Conservation (phyloP, 2,329 filamentous ascomycete genomes). For the Colletotrichum abscissum region DNA sequence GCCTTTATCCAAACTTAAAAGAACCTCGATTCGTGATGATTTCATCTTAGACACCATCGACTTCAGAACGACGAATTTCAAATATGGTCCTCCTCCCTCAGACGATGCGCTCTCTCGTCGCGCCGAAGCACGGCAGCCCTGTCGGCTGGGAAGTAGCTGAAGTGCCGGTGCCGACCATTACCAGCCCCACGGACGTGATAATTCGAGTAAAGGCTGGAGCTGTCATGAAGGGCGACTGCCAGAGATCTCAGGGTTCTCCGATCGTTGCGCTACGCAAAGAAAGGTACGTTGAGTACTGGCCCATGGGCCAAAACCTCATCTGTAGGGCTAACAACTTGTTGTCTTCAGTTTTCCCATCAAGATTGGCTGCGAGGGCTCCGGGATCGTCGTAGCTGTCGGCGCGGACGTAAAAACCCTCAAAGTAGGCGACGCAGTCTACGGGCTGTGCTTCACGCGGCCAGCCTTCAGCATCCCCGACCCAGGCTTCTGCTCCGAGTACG, state of each 20-base stretch:
- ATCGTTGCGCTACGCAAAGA: conserved; percentile 35
- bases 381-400: background rate
- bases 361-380: conserved; percentile 25
- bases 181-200: conserved; percentile 55
- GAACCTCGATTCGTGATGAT: too few species aligned
- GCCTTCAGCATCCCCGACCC: conserved; percentile 39
- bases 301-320: background rate
- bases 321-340: too few species aligned
- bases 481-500: conserved; percentile 55
- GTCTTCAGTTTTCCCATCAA: conserved; percentile 41
- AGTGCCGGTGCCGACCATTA: conserved; percentile 57
- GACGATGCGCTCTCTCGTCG: conserved; percentile 57
- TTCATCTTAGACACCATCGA: too few species aligned
- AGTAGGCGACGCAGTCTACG: conserved; percentile 45
- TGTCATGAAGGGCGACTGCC: conserved; percentile 50
- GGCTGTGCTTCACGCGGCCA: conserved; percentile 50
- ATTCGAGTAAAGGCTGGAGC: conserved; percentile 51
- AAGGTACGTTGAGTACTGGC: background rate
- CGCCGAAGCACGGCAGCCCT: conserved; percentile 51
- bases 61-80: background rate
- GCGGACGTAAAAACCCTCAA: conserved; percentile 9
- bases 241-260: conserved; percentile 39
- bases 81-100: conserved; percentile 48
- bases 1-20: background rate
- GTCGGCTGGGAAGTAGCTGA: conserved; percentile 52